Percentiles rank a stretch among this genome's conserved stretches.
These are phyloP conservation scores for Reutealis trisperma DNA, from an alignment of 345 rosid species.

Conservation along the genomic window DNA sequence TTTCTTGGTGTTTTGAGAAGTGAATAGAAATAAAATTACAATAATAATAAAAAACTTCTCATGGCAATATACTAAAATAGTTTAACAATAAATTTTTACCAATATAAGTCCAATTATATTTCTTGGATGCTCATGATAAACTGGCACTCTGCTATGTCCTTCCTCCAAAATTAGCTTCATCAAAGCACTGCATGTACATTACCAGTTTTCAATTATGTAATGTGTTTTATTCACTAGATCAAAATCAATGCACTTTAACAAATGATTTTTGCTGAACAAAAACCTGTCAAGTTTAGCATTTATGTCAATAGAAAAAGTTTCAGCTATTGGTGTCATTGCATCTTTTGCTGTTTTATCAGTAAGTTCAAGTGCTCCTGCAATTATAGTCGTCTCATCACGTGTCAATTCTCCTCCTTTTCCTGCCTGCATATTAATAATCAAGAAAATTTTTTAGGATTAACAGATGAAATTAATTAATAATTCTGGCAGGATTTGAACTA, in stretches of 20 bases:
- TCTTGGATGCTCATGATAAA: conserved; percentile 72
- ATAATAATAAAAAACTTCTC: neutral
- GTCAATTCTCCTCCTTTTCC: conserved; percentile 97
- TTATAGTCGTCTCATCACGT: conserved; percentile 88
- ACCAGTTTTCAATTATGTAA: conserved; percentile 7
- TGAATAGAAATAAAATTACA: neutral
- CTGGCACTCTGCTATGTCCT: conserved; percentile 96
- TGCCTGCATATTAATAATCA: conserved; percentile 45
- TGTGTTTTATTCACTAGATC: neutral
- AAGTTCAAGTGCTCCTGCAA: conserved; percentile 94
- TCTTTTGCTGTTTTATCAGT: conserved; percentile 74
- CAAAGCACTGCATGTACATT: conserved; percentile 45
- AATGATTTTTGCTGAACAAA: neutral
- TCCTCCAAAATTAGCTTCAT: conserved; percentile 75
- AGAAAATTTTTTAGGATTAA: neutral
- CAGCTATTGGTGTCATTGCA: conserved; percentile 86
- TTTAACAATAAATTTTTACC: conserved; percentile 41
- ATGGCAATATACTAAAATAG: neutral
- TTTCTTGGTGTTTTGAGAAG: too few species aligned
- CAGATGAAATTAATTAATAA: too few species aligned
- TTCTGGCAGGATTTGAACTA: too few species aligned
- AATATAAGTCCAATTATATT: conserved; percentile 82
- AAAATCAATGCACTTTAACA: neutral
- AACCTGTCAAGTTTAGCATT: conserved; percentile 76
- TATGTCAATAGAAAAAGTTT: conserved; percentile 77